phyloP scores from a whole-genome alignment of 805 yeast genomes.

The Kazachstania psychrophila region DNA sequence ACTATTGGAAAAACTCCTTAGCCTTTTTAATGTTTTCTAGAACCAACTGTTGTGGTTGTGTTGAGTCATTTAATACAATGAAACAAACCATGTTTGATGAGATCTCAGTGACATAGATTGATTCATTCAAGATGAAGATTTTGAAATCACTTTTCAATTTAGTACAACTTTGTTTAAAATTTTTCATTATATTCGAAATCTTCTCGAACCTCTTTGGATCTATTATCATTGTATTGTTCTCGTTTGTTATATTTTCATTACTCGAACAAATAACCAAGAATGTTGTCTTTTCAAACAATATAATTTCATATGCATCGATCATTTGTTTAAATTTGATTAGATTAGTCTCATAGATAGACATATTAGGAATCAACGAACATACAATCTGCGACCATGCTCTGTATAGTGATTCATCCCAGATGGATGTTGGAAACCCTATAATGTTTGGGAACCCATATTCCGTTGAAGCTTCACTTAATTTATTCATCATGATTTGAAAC shows the following conservation, averaged over 20 bases:
- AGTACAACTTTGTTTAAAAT: constrained; percentile 85
- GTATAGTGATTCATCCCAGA: constrained; percentile 93
- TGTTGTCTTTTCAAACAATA: constrained; percentile 87
- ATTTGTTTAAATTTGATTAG: constrained; percentile 62
- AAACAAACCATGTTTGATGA: constrained; percentile 55
- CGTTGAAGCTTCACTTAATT: constrained; percentile 62
- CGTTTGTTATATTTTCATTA: constrained; percentile 14
- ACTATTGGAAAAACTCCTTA: constrained; percentile 40
- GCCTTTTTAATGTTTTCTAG: constrained; percentile 52
- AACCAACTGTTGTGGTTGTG: constrained; percentile 32
- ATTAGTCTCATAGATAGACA: constrained; percentile 67
- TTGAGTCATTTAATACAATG: constrained; percentile 43
- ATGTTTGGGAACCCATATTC: constrained; percentile 56
- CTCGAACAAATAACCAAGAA: constrained; percentile 50
- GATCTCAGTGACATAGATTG: constrained; percentile 43
- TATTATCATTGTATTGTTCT: constrained; percentile 25
- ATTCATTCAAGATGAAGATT: constrained; percentile 59
- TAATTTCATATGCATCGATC: constrained; percentile 79
- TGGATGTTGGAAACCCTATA: constrained; percentile 87
- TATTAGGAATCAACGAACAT: constrained; percentile 89
- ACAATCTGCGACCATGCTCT: constrained; percentile 97
- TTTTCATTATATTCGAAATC: constrained; percentile 85
- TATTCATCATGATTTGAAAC: constrained; percentile 75
- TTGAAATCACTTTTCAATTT: constrained; percentile 80
- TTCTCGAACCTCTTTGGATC: constrained; percentile 94